Evolutionary conservation across 345 rosid genomes (phyloP), one percentile per base, ranked within the genome.

Genomic region (Cardamine resedifolia): DNA sequence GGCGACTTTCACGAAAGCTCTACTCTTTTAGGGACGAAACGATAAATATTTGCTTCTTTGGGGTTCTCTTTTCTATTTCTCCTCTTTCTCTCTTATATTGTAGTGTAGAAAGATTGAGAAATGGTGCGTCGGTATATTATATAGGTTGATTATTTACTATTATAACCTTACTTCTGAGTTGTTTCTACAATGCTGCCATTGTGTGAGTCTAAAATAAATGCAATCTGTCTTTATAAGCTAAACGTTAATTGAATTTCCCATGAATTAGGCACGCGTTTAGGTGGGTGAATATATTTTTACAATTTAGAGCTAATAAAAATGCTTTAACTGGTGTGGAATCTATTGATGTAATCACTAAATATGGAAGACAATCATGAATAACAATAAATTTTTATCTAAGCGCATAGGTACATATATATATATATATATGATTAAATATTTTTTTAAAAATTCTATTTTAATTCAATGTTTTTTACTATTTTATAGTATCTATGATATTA

Each of bases 1-100:
- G 87, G 66, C 69, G 49, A 56, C 61, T 65, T 41, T 43, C 50
- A 44, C 55, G 14, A 18, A 56, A 6, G 11, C n/a, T 44, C 49
- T n/a, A 14, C 33, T 33, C 27, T 58, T 36, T 19, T 66, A 1
- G 59, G 64, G 77, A 65, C 65, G 7, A 66, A 77, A 72, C 1
- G 0, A 28, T 49, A 59, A 66, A 10, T 55, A 53, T 55, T 44
- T 2, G 26, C 56, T 59, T 47, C 62, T 72, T 66, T 23, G 9
- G 36, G 80, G 7, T 15, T 57, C 61, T 69, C 47, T 68, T 30
- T 51, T 18, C 15, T 14, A 0, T 26, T 23, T 50, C 6, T 4
- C 3, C 3, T 34, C 1, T 21, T 4, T 71, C 1, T 52, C 24
- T 28, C 30, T 53, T 18, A 49, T n/a, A n/a, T n/a, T n/a, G n/a